phyloP scores from a whole-genome alignment of 225 moss, liverwort and hornwort genomes.

The Anthoceros angustus region DNA sequence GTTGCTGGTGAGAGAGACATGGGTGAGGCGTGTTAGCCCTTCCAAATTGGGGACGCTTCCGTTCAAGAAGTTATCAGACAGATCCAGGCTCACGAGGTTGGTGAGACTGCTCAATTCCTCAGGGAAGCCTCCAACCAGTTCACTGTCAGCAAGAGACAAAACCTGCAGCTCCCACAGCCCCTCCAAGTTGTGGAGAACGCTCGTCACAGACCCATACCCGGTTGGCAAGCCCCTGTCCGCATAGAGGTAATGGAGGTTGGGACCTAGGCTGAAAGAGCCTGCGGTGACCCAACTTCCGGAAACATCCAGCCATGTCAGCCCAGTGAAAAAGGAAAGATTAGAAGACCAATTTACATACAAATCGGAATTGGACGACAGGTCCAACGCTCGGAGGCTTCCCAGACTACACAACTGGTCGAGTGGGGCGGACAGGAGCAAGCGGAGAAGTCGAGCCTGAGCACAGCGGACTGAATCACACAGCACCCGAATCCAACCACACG shows the following conservation, averaged over 20 bases:
- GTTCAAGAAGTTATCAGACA: slow-evolving; percentile 23
- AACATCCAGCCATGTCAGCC: neutral
- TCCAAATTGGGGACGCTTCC: slow-evolving; percentile 22
- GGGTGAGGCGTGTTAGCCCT: slow-evolving; percentile 17
- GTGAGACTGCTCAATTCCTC: slow-evolving; percentile 17
- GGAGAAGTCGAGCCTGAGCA: neutral
- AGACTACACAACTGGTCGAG: neutral
- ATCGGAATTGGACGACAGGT: neutral
- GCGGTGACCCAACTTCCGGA: neutral
- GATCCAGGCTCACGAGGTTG: slow-evolving; percentile 22
- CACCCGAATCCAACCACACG: neutral
- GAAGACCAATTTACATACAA: neutral
- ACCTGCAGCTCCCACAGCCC: slow-evolving; percentile 11
- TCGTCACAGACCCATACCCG: neutral
- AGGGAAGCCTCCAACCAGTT: slow-evolving; percentile 21
- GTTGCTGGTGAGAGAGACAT: slow-evolving; percentile 24
- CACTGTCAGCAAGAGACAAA: slow-evolving; percentile 26
- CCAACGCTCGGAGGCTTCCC: neutral
- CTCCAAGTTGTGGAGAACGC: slow-evolving; percentile 17
- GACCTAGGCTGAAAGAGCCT: neutral
- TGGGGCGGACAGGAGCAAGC: neutral
- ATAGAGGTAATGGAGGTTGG: neutral
- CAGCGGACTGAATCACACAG: neutral
- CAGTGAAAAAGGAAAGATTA: neutral
- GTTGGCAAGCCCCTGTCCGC: neutral